Base-by-base conservation (phyloP, 208 protist species). In the Trypanosoma scelopori region DNA sequence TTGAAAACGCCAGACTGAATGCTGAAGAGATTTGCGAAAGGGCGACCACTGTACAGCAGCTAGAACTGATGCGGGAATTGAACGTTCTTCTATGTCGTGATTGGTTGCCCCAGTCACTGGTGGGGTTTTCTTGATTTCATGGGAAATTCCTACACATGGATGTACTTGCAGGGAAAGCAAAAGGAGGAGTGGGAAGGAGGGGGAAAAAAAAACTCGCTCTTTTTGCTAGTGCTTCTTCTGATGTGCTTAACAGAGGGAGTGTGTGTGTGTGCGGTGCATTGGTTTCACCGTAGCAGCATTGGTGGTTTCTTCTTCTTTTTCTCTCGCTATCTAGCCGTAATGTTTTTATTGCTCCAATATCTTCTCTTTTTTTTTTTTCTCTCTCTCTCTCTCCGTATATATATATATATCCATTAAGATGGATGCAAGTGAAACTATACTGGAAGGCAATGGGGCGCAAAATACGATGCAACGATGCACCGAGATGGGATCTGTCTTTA, bases 1-100 rank as follows among this genome's bases (percentile, higher is more conserved):
- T 81, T 58, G 74, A 77, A 6, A 55, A 32, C 4, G 65, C 85
- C 55, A 77, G 85, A 70, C 65, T 82, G 20, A 67, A 61, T 18
- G 85, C 81, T 27, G 88, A 94, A 65, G 76, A 85, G 12, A 91
- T 82, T 70, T 79, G 80, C 42, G 81, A 89, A 52, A 77, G 78
- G 7, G 84, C 88, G 28, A 79, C 71, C 61, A 91, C 78, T 22
- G 37, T 89, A 12, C 66, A 61, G 27, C 84, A 94, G 78, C 71
- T 78, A 23, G 45, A 82, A 60, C 64, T 72, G 23, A 67, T 84
- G 51, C 66, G 65, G 49, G 80, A 83, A 1, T 61, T 94, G 13
- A 94, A 89, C 50, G 43, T 55, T 15, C 25, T 83, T 25, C 51
- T 91, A 13, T 84, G 78, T 50, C 68, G 63, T 51, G 73, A 79